Conservation (phyloP, 768 basidiomycete genomes). For the Tulasnella sp. region DNA sequence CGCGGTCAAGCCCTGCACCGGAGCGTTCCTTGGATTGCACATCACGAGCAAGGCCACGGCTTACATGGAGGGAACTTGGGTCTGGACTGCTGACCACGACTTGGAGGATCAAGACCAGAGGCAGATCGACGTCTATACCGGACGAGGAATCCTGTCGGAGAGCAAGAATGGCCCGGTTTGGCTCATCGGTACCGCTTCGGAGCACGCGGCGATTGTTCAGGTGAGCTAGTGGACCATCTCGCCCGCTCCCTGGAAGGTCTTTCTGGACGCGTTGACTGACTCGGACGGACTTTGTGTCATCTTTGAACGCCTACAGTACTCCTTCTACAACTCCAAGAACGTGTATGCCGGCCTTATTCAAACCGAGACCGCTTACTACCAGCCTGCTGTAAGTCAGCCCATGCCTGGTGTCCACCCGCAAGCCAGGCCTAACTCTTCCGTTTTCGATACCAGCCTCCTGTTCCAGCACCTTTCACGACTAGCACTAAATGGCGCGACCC, state of each 20-base stretch:
- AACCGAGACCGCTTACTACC: slow-evolving; percentile 54
- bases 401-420: too few relatives aligned
- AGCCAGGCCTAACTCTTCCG: neutral
- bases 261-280: neutral
- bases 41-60: slow-evolving; percentile 43
- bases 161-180: slow-evolving; percentile 67
- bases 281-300: slow-evolving; percentile 37
- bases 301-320: slow-evolving; percentile 58
- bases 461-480: slow-evolving; percentile 6
- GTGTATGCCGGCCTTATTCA: slow-evolving; percentile 72
- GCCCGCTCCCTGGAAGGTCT: slow-evolving; percentile 26
- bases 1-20: slow-evolving; percentile 44
- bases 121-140: slow-evolving; percentile 57
- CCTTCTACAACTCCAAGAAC: slow-evolving; percentile 53
- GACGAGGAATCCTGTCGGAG: slow-evolving; percentile 69
- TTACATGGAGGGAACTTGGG: slow-evolving; percentile 49
- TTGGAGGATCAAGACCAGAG: slow-evolving; percentile 51
- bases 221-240: too few relatives aligned
- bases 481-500: neutral
- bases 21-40: slow-evolving; percentile 64
- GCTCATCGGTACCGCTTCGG: slow-evolving; percentile 66
- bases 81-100: slow-evolving; percentile 79
- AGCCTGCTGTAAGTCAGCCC: neutral
- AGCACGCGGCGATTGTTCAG: slow-evolving; percentile 20
- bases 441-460: neutral